Evolutionary conservation across 257 asterid genomes (phyloP).

Genomic region (Henckelia pumila): DNA sequence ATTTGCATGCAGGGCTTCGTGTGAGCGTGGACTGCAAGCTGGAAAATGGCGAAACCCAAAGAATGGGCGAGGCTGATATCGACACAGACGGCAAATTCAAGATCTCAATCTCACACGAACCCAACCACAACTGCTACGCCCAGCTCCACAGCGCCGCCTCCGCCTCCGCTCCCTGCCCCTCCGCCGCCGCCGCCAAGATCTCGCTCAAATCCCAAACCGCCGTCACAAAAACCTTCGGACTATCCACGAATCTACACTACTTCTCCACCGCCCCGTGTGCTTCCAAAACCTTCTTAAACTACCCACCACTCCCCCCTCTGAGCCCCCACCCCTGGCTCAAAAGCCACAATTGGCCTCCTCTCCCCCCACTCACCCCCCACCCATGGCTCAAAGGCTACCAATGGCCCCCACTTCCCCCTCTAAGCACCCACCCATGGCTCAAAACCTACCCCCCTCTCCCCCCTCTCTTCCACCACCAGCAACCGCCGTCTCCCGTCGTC

Average conservation of each 20-base stretch:
- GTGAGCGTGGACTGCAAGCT: conserved; percentile 47
- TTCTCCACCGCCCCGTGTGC: conserved; percentile 45
- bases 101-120: conserved; percentile 29
- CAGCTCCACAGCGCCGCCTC: conserved; percentile 47
- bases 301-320: conserved; percentile 34
- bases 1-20: conserved; percentile 36
- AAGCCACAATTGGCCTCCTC: background rate
- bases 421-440: background rate
- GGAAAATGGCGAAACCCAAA: conserved; percentile 32
- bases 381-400: background rate
- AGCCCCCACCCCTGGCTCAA: conserved; percentile 10
- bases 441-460: conserved; percentile 25
- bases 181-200: conserved; percentile 36
- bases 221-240: conserved; percentile 32
- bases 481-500: conserved; percentile 30
- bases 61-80: conserved; percentile 39
- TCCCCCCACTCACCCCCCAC: conserved; percentile 4
- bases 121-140: conserved; percentile 41
- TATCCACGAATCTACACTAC: conserved; percentile 34
- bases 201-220: conserved; percentile 16
- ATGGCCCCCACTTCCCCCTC: background rate
- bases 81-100: conserved; percentile 40
- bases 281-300: conserved; percentile 47
- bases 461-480: conserved; percentile 17
- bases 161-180: conserved; percentile 38